Conservation (phyloP, 495 filamentous ascomycete species). For the Penicillium riverlandense region DNA sequence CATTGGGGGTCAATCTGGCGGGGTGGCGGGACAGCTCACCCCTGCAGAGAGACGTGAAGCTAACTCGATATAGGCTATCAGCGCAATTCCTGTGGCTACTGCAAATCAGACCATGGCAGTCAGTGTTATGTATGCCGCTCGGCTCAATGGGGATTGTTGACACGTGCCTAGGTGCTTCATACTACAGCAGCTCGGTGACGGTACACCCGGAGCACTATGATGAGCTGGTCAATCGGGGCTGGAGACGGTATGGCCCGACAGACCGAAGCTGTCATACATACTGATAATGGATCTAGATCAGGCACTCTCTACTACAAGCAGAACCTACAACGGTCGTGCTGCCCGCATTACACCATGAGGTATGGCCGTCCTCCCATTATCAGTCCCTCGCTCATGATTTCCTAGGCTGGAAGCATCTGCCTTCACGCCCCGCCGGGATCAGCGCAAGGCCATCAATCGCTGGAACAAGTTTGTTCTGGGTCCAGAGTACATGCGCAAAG, state of each 20-base stretch:
- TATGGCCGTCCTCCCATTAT: too few species aligned
- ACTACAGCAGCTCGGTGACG: constrained; percentile 65
- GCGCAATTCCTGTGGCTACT: constrained; percentile 48
- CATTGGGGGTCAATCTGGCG: constrained; percentile 1
- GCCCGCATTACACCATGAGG: constrained; percentile 91
- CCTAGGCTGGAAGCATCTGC: constrained; percentile 52
- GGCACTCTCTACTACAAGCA: constrained; percentile 88
- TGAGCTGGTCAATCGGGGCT: constrained; percentile 74
- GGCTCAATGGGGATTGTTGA: constrained; percentile 6
- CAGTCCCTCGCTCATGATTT: too few species aligned
- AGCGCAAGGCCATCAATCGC: constrained; percentile 79
- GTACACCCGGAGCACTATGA: constrained; percentile 73
- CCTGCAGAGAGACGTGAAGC: background rate
- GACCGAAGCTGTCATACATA: background rate
- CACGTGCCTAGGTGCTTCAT: constrained; percentile 61
- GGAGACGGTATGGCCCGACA: constrained; percentile 58
- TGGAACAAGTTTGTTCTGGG: constrained; percentile 87
- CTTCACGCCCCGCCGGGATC: constrained; percentile 70
- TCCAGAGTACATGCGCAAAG: constrained; percentile 65
- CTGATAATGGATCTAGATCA: constrained; percentile 41
- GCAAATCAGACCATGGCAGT: constrained; percentile 48
- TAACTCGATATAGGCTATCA: constrained; percentile 37
- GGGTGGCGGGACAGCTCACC: background rate
- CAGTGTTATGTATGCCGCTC: constrained; percentile 18
- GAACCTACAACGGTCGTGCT: constrained; percentile 75